phyloP scores from a whole-genome alignment of 495 filamentous ascomycete genomes.

The Talaromyces liani region DNA sequence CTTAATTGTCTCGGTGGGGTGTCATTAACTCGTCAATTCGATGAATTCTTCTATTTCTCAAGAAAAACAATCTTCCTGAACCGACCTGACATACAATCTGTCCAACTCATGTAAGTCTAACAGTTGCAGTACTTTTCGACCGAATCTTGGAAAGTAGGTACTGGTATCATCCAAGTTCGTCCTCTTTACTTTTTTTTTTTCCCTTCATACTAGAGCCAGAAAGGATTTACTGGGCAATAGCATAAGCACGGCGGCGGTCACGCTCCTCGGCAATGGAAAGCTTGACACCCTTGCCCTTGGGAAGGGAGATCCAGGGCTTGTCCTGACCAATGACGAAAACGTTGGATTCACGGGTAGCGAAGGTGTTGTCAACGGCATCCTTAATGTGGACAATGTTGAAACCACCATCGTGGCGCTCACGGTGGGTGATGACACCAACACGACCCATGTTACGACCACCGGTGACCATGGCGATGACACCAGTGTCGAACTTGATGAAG shows the following conservation, averaged over 20 bases:
- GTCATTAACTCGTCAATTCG: slow-evolving; percentile 5
- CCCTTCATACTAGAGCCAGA: neutral
- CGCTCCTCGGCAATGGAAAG: slow-evolving; percentile 96
- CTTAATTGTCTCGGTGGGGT: neutral
- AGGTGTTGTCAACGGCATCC: slow-evolving; percentile 98
- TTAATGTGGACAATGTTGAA: slow-evolving; percentile 99
- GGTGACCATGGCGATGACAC: slow-evolving; percentile 93
- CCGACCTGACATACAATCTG: neutral
- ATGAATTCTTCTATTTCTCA: slow-evolving; percentile 4
- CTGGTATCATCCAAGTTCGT: neutral
- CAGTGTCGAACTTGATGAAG: slow-evolving; percentile 95
- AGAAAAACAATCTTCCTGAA: slow-evolving; percentile 6
- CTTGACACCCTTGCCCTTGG: slow-evolving; percentile 99
- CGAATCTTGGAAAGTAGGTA: neutral
- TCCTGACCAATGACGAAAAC: slow-evolving; percentile 96
- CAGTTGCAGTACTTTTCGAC: neutral
- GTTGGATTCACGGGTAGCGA: slow-evolving; percentile 97
- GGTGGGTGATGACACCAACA: slow-evolving; percentile 99
- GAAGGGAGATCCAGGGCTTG: slow-evolving; percentile 97
- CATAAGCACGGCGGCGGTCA: slow-evolving; percentile 81
- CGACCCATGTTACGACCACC: slow-evolving; percentile 99
- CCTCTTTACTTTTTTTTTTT: neutral
- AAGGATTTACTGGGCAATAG: slow-evolving; percentile 48
- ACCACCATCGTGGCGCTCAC: slow-evolving; percentile 98
- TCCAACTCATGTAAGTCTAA: neutral